Base-by-base conservation (phyloP, 202 grass and related monocot genomes). In the Setaria viridis region DNA sequence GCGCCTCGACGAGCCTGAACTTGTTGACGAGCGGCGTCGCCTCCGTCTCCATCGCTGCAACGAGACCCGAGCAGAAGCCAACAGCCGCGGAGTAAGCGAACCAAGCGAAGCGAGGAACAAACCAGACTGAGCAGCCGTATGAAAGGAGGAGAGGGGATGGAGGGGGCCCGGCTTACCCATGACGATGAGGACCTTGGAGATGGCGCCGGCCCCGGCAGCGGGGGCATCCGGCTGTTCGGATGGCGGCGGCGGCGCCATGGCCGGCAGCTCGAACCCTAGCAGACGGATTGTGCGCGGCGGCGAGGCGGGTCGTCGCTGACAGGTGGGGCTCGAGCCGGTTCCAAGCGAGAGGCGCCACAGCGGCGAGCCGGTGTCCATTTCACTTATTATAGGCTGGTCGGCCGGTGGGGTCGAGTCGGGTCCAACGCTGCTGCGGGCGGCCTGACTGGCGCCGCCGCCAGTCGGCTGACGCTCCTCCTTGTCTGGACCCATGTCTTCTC, bases 21-120 rank as follows among this genome's bases (percentile, higher is more conserved):
- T 86, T 90, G 89, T 56, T 71, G 25, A 98, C 87, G 68, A 98
- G 73, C 11, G 95, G 95, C 67, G 83, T 62, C 68, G 93, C 95
- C 90, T 98, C 93, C 84, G 86, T 93, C 85, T 92, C 89, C 95
- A 98, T 98, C 34, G 95, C 95, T 98, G 85, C 21, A 70, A 11
- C 20, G 17, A 54, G 48, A 65, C 9, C 62, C 46, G 39, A 48
- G 17, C 9, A 51, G n/a, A 4, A 4, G 2, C 16, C 15, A 29
- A 17, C 67, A 33, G 4, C 20, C 3, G 13, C 35, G 54, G n/a
- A 9, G 17, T 43, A 1, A 73, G 33, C 37, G 4, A 46, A 59
- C 3, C 33, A 1, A 73, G 33, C 37, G 4, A 46, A 59, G 5
- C 33, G 16, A 11, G 15, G 14, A 17, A n/a, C 70, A 20, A 5